phyloP scores from a whole-genome alignment of 345 rosid genomes.

The Syzygium aromaticum region DNA sequence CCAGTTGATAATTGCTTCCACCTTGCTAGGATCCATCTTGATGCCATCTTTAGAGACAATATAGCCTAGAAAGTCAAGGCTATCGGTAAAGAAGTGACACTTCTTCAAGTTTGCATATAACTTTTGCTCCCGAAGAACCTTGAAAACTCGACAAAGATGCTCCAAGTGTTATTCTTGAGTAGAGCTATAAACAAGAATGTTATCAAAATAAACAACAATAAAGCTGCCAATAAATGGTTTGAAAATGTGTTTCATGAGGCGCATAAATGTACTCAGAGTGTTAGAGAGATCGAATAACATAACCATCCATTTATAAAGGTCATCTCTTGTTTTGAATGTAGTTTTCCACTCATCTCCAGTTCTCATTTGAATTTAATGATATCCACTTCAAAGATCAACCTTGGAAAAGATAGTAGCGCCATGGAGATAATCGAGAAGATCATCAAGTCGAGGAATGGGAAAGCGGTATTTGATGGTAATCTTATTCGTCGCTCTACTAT shows the following conservation, averaged over 20 bases:
- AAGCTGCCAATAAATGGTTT: background rate
- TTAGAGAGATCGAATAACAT: background rate
- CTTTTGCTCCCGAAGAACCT: background rate
- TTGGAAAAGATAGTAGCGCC: background rate
- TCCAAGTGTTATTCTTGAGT: background rate
- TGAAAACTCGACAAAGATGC: background rate
- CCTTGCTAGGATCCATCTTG: background rate
- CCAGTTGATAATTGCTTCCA: background rate
- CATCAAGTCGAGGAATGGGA: background rate
- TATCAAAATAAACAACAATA: background rate
- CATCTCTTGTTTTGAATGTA: background rate
- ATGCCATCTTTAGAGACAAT: background rate
- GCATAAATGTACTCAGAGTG: slow-evolving; percentile 1
- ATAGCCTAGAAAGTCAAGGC: background rate
- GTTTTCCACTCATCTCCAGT: background rate
- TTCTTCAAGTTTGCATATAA: background rate
- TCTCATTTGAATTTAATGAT: background rate
- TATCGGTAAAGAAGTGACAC: background rate
- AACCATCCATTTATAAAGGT: background rate
- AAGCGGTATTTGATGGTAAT: background rate
- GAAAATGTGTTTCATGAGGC: background rate
- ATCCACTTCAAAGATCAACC: background rate
- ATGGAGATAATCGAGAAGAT: background rate
- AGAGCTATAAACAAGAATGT: background rate
- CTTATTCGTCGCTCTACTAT: background rate